Evolutionary conservation across 805 yeast genomes (phyloP).

Genomic region (Yarrowia osloensis): DNA sequence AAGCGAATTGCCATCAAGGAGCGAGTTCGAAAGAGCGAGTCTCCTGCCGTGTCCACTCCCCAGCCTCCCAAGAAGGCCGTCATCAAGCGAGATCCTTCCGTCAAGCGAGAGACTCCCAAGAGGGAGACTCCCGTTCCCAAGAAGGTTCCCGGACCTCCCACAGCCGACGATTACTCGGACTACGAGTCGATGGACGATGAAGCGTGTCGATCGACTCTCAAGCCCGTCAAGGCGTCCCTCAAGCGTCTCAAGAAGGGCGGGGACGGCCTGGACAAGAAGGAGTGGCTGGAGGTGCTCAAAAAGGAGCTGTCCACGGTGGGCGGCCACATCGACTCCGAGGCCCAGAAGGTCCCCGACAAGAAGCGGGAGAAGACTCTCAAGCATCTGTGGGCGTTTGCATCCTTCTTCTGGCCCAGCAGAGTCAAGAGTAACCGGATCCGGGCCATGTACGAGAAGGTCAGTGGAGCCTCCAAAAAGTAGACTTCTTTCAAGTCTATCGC

Average conservation of each 20-base stretch:
- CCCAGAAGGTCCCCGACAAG: constrained; percentile 35
- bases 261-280: constrained; percentile 70
- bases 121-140: constrained; percentile 13
- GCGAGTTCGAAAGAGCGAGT: constrained; percentile 34
- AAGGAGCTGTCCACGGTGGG: constrained; percentile 73
- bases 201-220: constrained; percentile 60
- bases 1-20: constrained; percentile 36
- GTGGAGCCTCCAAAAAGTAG: constrained; percentile 18
- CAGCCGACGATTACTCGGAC: constrained; percentile 48
- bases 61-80: constrained; percentile 29
- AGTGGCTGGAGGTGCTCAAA: constrained; percentile 72
- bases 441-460: constrained; percentile 61
- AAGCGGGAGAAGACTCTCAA: constrained; percentile 50
- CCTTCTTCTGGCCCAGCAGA: constrained; percentile 83
- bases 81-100: constrained; percentile 13
- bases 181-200: constrained; percentile 79
- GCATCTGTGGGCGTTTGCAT: constrained; percentile 83
- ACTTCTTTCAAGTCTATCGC: background rate
- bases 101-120: constrained; percentile 20
- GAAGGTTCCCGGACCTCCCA: constrained; percentile 30
- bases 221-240: constrained; percentile 68
- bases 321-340: constrained; percentile 55
- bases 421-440: constrained; percentile 67
- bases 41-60: constrained; percentile 33
- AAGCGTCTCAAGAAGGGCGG: constrained; percentile 69